Evolutionary conservation across 148 eudicot genomes (phyloP), one percentile per base, ranked within the genome.

Genomic region (Fagopyrum esculentum): DNA sequence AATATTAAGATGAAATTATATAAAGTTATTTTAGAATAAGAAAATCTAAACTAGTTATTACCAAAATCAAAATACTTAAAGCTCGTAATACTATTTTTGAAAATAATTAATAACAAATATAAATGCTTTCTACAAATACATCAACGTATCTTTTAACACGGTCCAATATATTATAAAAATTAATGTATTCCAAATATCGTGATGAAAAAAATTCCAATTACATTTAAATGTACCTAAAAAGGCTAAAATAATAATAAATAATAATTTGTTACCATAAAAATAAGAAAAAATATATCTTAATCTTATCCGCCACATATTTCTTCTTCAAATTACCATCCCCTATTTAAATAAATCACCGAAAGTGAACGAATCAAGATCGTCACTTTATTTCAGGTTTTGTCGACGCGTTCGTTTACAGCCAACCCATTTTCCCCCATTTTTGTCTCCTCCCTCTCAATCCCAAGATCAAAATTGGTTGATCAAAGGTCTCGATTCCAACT

Each of bases 371-470:
- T 66, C 46, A 40, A 66, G 30, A 40, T 13, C 45, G 3, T 64
- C 46, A n/a, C 45, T 40, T 64, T 35, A 35, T 49, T 49, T 9
- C 9, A 12, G 12, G 52, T 49, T 49, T 64, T 40, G 70, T 63
- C 69, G 30, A 63, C 45, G 45, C 69, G 45, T 66, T 66, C 6
- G 71, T 66, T 66, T 66, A 40, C 71, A 66, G 71, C 71, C 71
- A 66, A 17, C 45, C 47, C 47, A 35, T 6, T 4, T 61, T 61
- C 7, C 3, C 44, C 43, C 43, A 29, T 61, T 61, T 6, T 35
- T 66, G 45, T 66, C 44, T 44, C 66, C 69, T 56, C 26, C 26
- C 45, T 63, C 69, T 35, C 69, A 30, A 9, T 46, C 70, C 66
- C 46, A 1, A 66, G 30, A 63, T 19, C 45, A 12, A 40, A 66